Base-by-base conservation (phyloP, 1,284 basidiomycete species). In the Tilletia caries region DNA sequence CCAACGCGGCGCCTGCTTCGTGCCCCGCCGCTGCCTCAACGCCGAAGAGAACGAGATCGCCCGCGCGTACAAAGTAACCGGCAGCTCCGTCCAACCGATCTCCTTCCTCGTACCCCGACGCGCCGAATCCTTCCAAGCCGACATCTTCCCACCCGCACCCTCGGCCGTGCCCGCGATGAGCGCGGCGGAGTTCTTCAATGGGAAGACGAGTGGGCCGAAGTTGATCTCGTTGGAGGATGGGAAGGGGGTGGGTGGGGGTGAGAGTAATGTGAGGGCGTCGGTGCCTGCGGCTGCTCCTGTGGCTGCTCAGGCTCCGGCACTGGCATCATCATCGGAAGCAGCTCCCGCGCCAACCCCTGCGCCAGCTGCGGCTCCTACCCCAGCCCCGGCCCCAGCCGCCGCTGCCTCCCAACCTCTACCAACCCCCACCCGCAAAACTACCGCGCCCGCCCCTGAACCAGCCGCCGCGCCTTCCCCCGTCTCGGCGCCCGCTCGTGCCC, bases 1-100 rank as follows among this genome's bases (percentile, higher is more conserved):
- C 46, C 92, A 97, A 84, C 91, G 95, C 64, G 96, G 96, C 20
- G 92, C 98, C 89, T 92, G 91, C 77, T 95, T 98, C 89, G 88
- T 97, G 37, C 95, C 93, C 5, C 89, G 95, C 33, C 91, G 94
- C 62, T 89, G 91, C 0, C 88, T 98, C 75, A 92, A 89, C 79
- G 91, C 95, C 23, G 86, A 88, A 44, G 93, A 97, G 68, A 95
- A 94, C 84, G 96, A 98, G 85, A 97, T 98, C 76, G 95, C 93
- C 1, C 89, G 93, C 54, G 93, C 92, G 0, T 97, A 93, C 88
- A 98, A 98, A 85, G 88, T 97, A 33, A 88, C 90, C 3, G 89
- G 88, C 1, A 86, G 86, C 27, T 86, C 87, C 41, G 88, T 97
- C 71, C 93, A 97, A 82, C 92, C 94, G 2, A 91, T 98, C 77